A percentile compares a stretch with the other conserved stretches of the same genome.
Conservation (phyloP, 2,329 filamentous ascomycete genomes). For the Phialocephala subalpina region DNA sequence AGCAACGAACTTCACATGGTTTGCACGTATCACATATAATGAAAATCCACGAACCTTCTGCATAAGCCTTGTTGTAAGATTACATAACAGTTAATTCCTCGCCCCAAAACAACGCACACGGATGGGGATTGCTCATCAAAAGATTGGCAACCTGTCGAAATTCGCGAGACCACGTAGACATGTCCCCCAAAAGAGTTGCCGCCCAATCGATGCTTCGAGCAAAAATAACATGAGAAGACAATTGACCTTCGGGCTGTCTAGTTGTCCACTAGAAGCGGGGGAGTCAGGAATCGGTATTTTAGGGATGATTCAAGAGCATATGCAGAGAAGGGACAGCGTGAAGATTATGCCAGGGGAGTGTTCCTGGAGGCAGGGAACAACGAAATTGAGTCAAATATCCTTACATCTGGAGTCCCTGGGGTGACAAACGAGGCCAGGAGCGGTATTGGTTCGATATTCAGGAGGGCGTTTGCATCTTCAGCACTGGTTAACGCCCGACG, state of each 20-base stretch:
- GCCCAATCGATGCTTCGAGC: constrained; percentile 77
- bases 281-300: neutral
- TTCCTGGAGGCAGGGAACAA: too few relatives aligned
- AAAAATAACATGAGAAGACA: constrained; percentile 75
- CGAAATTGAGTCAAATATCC: too few relatives aligned
- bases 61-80: constrained; percentile 77
- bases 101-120: constrained; percentile 81
- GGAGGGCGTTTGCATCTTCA: constrained; percentile 20
- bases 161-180: constrained; percentile 68
- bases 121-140: constrained; percentile 80
- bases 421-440: constrained; percentile 27
- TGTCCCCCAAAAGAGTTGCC: constrained; percentile 63
- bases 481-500: constrained; percentile 16
- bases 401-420: neutral
- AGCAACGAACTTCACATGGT: neutral
- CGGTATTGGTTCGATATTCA: constrained; percentile 2
- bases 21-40: neutral
- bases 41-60: constrained; percentile 53
- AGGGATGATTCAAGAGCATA: neutral
- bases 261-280: constrained; percentile 62
- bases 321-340: too few relatives aligned
- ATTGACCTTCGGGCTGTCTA: constrained; percentile 64
- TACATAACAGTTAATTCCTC: constrained; percentile 68
- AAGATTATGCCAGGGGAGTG: too few relatives aligned
- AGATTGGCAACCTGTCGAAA: constrained; percentile 80